A percentile compares a stretch with the other conserved stretches of the same genome.
Evolutionary conservation across 345 rosid species (phyloP).

Genomic region (Hypericum perforatum): DNA sequence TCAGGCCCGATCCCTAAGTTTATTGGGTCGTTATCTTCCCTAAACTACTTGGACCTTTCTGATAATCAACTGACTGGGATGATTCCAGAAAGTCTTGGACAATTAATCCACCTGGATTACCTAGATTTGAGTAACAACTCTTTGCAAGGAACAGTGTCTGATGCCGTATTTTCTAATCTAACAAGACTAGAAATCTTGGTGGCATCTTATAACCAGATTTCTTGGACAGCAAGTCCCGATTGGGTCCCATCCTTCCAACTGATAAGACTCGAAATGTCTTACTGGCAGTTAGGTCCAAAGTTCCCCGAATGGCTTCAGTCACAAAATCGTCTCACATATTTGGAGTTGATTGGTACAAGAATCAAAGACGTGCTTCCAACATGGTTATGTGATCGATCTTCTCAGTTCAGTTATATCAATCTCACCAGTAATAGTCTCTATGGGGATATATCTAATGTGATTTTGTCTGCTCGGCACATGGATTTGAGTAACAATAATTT

Average conservation of each 20-base stretch:
- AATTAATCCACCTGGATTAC: constrained; percentile 7
- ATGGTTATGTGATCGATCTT: constrained; percentile 17
- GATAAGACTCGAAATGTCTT: constrained; percentile 7
- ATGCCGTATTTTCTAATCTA: constrained; percentile 17
- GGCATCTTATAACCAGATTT: not conserved
- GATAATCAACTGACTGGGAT: constrained; percentile 14
- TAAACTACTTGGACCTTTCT: not conserved
- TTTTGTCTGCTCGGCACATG: not conserved
- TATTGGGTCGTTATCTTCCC: constrained; percentile 2
- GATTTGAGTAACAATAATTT: constrained; percentile 39
- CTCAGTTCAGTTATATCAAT: constrained; percentile 1
- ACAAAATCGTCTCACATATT: constrained; percentile 6
- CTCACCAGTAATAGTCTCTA: constrained; percentile 12
- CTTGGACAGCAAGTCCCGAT: constrained; percentile 8
- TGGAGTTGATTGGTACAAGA: constrained; percentile 5
- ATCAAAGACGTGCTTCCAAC: constrained; percentile 14
- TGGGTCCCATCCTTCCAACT: constrained; percentile 27
- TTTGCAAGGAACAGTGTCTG: constrained; percentile 10
- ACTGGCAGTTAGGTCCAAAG: constrained; percentile 15
- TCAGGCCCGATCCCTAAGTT: constrained; percentile 13
- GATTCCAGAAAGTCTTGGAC: constrained; percentile 16
- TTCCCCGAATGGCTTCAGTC: constrained; percentile 20
- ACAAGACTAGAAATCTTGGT: constrained; percentile 9
- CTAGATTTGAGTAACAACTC: constrained; percentile 11
- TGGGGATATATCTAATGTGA: not conserved